Evolutionary conservation across 1,284 basidiomycete genomes (phyloP), one percentile per base, ranked within the genome.

Genomic region (Jaminaea rosea): DNA sequence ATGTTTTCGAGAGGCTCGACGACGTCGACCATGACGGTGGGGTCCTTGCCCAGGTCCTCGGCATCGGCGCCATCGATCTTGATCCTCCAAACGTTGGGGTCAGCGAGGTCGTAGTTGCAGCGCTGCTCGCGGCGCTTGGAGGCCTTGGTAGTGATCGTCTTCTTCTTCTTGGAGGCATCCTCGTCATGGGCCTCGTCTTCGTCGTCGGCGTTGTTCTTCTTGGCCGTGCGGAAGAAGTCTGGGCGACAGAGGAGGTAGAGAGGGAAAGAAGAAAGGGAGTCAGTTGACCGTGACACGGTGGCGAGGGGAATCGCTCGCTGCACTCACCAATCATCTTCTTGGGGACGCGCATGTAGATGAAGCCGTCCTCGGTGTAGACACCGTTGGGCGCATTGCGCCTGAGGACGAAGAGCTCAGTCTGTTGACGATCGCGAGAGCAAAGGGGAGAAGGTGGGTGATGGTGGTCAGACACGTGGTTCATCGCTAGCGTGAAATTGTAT

Each of bases 341-440:
- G 26, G 67, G 67, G 32, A 67, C 50, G 46, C 63, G 54, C 51
- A 69, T 49, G 58, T 69, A 69, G 58, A 69, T 59, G 61, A 21
- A 42, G 58, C 54, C 56, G 44, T 42, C 13, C 28, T 69, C 67
- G 42, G 65, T 67, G 51, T 59, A 67, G 46, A 63, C 53, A 29
- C 65, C 65, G 47, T 59, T 62, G 45, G 67, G 67, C 27, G 67
- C 67, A 44, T 37, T 60, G 45, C 59, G 54, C 54, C 59, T 60
- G 45, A 69, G 61, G n/a, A 65, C 65, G 42, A 60, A 69, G 32
- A 69, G 52, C 55, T 69, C 67, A 46, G 65, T 69, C 34, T 62
- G 62, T 23, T n/a, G n/a, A n/a, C n/a, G n/a, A n/a, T n/a, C n/a
- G n/a, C n/a, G n/a, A n/a, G n/a, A n/a, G n/a, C n/a, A n/a, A n/a